A percentile compares a stretch with the other conserved stretches of the same genome.
phyloP scores from a whole-genome alignment of 352 stramenopile species.

The Phytophthora constricta region DNA sequence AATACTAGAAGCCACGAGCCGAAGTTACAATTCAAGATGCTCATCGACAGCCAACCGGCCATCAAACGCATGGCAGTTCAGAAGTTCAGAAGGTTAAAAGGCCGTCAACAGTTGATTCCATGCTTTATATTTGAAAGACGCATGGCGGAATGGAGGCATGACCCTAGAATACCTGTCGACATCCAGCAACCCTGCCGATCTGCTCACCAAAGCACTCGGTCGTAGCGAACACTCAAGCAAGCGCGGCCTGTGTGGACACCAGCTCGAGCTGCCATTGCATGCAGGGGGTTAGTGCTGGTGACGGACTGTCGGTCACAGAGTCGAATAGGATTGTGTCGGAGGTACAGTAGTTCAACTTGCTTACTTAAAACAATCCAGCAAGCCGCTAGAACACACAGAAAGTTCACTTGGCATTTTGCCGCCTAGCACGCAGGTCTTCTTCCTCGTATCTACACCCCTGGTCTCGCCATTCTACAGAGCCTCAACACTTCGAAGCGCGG shows the following conservation, averaged over 20 bases:
- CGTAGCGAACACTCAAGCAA: slow-evolving; percentile 5
- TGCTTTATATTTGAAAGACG: slow-evolving; percentile 23
- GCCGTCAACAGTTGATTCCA: slow-evolving; percentile 28
- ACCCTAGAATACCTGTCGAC: slow-evolving; percentile 27
- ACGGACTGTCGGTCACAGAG: too few species aligned
- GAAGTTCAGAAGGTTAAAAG: slow-evolving; percentile 22
- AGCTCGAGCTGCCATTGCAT: too few species aligned
- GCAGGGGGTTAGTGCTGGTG: too few species aligned
- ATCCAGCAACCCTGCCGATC: slow-evolving; percentile 12
- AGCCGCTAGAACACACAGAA: too few species aligned
- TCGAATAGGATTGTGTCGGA: too few species aligned
- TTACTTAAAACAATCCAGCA: too few species aligned
- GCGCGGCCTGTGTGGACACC: neutral
- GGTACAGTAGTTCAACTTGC: too few species aligned
- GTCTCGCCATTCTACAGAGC: too few species aligned
- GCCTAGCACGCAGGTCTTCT: too few species aligned
- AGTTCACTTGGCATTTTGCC: too few species aligned
- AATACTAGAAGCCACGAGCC: neutral
- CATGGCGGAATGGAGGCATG: slow-evolving; percentile 6
- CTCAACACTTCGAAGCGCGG: too few species aligned
- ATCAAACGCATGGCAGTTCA: slow-evolving; percentile 1
- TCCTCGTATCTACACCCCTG: too few species aligned
- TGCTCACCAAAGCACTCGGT: slow-evolving; percentile 25
- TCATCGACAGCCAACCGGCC: slow-evolving; percentile 9
- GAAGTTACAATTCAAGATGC: slow-evolving; percentile 23